Percentiles rank a stretch among this genome's conserved stretches.
phyloP scores from a whole-genome alignment of 1,284 basidiomycete genomes.

The Afroboletus lepidellus region DNA sequence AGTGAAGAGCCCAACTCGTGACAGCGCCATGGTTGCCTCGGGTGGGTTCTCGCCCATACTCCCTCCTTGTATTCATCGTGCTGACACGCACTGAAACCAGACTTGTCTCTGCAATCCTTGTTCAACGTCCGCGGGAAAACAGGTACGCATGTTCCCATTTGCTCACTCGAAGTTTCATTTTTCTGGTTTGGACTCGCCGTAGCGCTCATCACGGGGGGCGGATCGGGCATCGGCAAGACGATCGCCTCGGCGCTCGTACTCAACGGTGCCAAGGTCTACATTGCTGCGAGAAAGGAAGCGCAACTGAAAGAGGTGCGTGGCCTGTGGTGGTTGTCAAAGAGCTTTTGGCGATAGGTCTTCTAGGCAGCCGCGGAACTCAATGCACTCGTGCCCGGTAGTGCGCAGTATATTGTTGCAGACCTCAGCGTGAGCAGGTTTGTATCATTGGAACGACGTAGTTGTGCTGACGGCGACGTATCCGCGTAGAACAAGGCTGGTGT shows the following conservation, averaged over 20 bases:
- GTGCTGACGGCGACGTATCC: background rate
- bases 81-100: constrained; percentile 30
- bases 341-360: background rate
- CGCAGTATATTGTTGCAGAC: constrained; percentile 72
- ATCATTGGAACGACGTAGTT: background rate
- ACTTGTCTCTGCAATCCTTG: constrained; percentile 58
- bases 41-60: constrained; percentile 6
- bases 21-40: constrained; percentile 13
- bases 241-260: constrained; percentile 78
- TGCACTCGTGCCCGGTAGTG: constrained; percentile 55
- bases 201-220: constrained; percentile 82
- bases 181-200: constrained; percentile 1
- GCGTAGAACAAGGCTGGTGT: constrained; percentile 75
- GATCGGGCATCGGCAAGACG: constrained; percentile 77
- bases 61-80: too few relatives aligned
- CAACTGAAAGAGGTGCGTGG: constrained; percentile 68
- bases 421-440: constrained; percentile 48
- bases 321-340: background rate
- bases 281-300: constrained; percentile 79
- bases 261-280: constrained; percentile 84
- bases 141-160: constrained; percentile 39
- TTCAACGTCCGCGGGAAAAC: constrained; percentile 77
- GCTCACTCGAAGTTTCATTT: background rate
- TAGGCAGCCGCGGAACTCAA: constrained; percentile 63
- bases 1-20: background rate